A percentile compares a stretch with the other conserved stretches of the same genome.
These are phyloP conservation scores for Carex cristatella DNA, from an alignment of 176 grass and related monocot species.

Conservation along the genomic window DNA sequence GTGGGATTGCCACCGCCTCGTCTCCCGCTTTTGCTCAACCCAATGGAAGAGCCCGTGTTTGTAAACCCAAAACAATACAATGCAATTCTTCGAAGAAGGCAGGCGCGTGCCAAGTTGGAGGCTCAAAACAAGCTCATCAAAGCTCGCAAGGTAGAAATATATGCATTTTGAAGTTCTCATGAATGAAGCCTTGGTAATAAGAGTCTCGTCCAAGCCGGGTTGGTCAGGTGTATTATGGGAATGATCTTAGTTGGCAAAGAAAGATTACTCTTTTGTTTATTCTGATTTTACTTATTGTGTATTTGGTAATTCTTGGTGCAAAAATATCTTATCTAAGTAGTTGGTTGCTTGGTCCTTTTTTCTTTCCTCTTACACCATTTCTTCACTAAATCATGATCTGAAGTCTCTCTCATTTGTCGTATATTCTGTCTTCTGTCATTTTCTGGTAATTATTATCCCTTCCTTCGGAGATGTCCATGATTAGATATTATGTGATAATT, in stretches of 20 bases:
- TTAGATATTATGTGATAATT: background rate
- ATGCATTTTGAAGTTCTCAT: background rate
- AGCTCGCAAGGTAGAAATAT: slow-evolving; percentile 67
- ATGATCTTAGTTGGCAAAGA: background rate
- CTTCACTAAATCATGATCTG: background rate
- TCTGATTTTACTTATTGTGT: background rate
- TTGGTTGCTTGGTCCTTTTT: background rate
- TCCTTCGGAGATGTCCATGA: background rate
- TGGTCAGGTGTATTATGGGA: background rate
- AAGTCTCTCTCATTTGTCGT: background rate
- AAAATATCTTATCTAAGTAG: background rate
- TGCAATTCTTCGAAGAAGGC: slow-evolving; percentile 85
- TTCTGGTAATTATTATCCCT: background rate
- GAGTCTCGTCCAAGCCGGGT: background rate
- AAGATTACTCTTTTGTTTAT: background rate
- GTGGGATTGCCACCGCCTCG: slow-evolving; percentile 15
- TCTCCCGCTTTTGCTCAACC: slow-evolving; percentile 56
- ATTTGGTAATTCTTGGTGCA: background rate
- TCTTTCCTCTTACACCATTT: background rate
- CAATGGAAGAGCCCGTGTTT: slow-evolving; percentile 82
- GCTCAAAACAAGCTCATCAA: slow-evolving; percentile 91
- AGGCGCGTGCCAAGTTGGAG: slow-evolving; percentile 82
- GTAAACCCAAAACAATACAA: slow-evolving; percentile 97
- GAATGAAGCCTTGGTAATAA: background rate
- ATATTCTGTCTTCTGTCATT: background rate